Evolutionary conservation across 2,329 filamentous ascomycete species (phyloP), one percentile per base, ranked within the genome.

Genomic region (Fusarium sp.): DNA sequence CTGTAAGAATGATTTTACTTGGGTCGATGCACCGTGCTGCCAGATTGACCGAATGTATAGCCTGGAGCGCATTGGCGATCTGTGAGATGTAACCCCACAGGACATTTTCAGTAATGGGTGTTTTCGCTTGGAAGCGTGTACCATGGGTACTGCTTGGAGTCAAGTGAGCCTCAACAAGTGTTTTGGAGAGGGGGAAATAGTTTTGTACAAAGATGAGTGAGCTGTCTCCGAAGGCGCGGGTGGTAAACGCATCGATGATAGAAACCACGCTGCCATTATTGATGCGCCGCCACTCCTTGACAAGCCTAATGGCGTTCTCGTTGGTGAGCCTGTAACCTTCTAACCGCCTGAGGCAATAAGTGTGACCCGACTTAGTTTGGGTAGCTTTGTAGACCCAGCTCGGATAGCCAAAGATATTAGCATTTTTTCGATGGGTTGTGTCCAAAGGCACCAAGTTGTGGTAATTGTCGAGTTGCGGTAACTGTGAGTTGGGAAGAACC

Each of bases 381-480:
- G 92, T 91, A 13, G 95, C 95, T 83, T 98, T 98, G 84, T 98
- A 99, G 1, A 97, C 90, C 94, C 95, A 98, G 76, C 92, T 97
- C 10, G 92, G 90, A 77, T 94, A 97, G 33, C 94, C 94, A 81
- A 98, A 98, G 20, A 93, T 89, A 17, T 89, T 88, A 7, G 91
- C 89, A 73, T 92, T 94, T 80, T 94, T 95, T 73, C 94, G 90
- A 68, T 94, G 90, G 54, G 88, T 92, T 13, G 91, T 93, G 80
- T 98, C 95, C 46, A 99, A 85, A 7, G 95, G 94, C 13, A 98
- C 94, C 15, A 99, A 87, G 7, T 94, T 97, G 81, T 98, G 95
- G 79, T 96, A 98, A 76, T 94, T 92, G 77, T 97, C 94, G 59
- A 98, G 88, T 66, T 90, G 87, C 10, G 94, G 94, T 12, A 97